These are phyloP conservation scores for Endothia cerciana DNA, from an alignment of 2,329 filamentous ascomycete species.

Conservation along the genomic window DNA sequence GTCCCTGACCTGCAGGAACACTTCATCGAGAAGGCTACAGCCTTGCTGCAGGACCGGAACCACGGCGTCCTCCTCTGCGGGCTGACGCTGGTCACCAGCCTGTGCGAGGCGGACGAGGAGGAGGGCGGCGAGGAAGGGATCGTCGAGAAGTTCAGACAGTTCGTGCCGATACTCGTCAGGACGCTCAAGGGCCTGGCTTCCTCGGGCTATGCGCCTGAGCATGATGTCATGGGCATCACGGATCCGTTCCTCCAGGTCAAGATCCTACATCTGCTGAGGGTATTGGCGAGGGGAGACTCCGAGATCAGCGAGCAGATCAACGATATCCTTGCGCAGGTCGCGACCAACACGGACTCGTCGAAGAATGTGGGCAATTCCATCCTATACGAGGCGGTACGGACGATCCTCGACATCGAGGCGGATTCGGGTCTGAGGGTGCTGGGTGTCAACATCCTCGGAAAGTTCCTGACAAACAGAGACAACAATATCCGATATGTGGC, in stretches of 20 bases:
- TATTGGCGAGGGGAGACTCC: slow-evolving; percentile 83
- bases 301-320: slow-evolving; percentile 96
- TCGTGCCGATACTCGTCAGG: slow-evolving; percentile 84
- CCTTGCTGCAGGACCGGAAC: slow-evolving; percentile 88
- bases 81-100: slow-evolving; percentile 83
- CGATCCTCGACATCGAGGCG: slow-evolving; percentile 96
- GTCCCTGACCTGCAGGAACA: slow-evolving; percentile 97
- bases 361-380: slow-evolving; percentile 99
- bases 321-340: slow-evolving; percentile 95
- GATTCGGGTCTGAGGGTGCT: slow-evolving; percentile 93
- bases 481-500: slow-evolving; percentile 99
- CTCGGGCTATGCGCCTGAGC: slow-evolving; percentile 95
- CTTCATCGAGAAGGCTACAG: slow-evolving; percentile 91
- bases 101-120: slow-evolving; percentile 86
- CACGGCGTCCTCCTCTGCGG: slow-evolving; percentile 94
- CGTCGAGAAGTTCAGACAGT: slow-evolving; percentile 85
- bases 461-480: slow-evolving; percentile 97
- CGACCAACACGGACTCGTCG: slow-evolving; percentile 95
- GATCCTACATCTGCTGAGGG: slow-evolving; percentile 82
- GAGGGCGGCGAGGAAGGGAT: slow-evolving; percentile 89
- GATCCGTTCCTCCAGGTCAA: slow-evolving; percentile 98
- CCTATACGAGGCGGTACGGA: slow-evolving; percentile 94
- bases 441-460: slow-evolving; percentile 97
- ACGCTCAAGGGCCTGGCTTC: slow-evolving; percentile 90
- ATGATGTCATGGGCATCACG: slow-evolving; percentile 97